Base-by-base conservation (phyloP, 2,329 filamentous ascomycete species). In the Fusarium sp. region DNA sequence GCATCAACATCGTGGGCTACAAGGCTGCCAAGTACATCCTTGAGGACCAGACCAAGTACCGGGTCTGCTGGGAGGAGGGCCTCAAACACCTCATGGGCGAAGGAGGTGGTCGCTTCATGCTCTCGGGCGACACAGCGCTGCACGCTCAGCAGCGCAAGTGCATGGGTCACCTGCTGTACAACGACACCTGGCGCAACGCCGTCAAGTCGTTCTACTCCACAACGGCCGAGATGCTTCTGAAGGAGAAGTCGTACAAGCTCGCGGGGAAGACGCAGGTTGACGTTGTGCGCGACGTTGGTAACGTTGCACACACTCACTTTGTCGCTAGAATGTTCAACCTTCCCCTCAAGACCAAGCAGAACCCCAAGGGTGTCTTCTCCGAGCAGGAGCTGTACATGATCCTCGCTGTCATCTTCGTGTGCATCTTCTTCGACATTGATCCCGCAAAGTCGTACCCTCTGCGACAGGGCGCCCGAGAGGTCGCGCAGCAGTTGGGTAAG, bases 251-350 rank as follows among this genome's bases (percentile, higher is more conserved):
- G 45, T 92, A 89, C 78, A 86, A 84, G 60, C 84, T 95, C 3
- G 80, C 74, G 29, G 81, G 78, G 1, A 76, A 73, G 58, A 86
- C 83, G 6, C 90, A 93, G 76, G 86, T 94, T 43, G 93, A 96
- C 72, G 84, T 95, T 6, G 82, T 93, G 12, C 87, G 90, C 25
- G 90, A 93, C 59, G 86, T 93, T 2, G 90, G 88, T 27, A 93
- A 93, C 75, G 80, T 92, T 27, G 86, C 85, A 0, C 90, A 91
- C 8, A 87, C 90, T 6, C 84, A 88, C 72, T 92, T 92, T 43
- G 88, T 87, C 1, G 83, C 90, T 4, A 85, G 86, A 7, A 83
- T 85, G 24, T 91, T 92, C 76, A 88, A 89, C 51, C 81, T 93
- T 6, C 90, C 91, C 0, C 81, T 94, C 42, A 92, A 92, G 81